phyloP scores from a whole-genome alignment of 495 filamentous ascomycete species.

The Penicillium argentinense region DNA sequence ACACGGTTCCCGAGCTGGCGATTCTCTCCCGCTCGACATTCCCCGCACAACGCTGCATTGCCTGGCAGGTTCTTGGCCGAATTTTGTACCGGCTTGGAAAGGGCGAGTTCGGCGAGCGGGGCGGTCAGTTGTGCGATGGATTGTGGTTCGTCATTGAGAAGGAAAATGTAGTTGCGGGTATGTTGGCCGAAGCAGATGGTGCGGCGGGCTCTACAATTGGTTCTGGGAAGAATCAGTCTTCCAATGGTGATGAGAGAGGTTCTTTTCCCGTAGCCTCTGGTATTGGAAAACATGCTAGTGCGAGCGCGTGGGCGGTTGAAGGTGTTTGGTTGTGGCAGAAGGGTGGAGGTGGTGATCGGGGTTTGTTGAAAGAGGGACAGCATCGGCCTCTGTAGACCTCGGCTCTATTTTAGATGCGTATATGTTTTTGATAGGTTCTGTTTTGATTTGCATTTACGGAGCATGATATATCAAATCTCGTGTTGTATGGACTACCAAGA shows the following conservation, averaged over 20 bases:
- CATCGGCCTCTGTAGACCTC: constrained; percentile 29
- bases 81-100: constrained; percentile 79
- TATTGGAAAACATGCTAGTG: constrained; percentile 58
- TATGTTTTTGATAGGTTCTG: background rate
- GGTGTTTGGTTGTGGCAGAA: constrained; percentile 89
- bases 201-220: constrained; percentile 18
- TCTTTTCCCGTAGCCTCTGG: constrained; percentile 22
- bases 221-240: constrained; percentile 4
- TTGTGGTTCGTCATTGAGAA: constrained; percentile 77
- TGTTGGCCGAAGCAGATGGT: constrained; percentile 66
- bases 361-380: constrained; percentile 37
- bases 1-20: constrained; percentile 88
- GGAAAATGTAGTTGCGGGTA: constrained; percentile 68
- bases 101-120: constrained; percentile 72
- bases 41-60: constrained; percentile 83
- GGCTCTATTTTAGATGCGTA: background rate
- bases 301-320: constrained; percentile 80
- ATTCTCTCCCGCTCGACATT: constrained; percentile 78
- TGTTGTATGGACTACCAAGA: no score
- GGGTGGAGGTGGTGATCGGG: constrained; percentile 62
- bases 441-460: background rate
- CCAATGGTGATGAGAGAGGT: constrained; percentile 1
- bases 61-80: constrained; percentile 86
- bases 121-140: constrained; percentile 56
- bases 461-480: background rate